Evolutionary conservation across 2,329 filamentous ascomycete genomes (phyloP).

Genomic region (Arthrobotrys musiformis): DNA sequence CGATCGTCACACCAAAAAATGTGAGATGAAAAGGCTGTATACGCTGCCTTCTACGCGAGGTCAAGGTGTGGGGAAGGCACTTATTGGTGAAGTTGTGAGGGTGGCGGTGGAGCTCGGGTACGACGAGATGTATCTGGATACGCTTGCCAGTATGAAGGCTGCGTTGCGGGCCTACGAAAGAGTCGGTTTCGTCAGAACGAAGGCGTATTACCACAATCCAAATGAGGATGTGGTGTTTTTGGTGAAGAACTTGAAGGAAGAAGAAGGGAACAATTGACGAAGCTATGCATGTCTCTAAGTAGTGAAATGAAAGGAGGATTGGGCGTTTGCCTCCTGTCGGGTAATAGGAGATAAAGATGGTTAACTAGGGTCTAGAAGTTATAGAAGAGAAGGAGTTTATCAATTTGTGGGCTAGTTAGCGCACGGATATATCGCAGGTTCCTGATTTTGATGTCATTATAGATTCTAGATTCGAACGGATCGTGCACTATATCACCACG

Average conservation of each 20-base stretch:
- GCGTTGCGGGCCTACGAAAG: slow-evolving; percentile 67
- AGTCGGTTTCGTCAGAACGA: slow-evolving; percentile 68
- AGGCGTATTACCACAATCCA: slow-evolving; percentile 70
- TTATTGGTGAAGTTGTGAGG: slow-evolving; percentile 65
- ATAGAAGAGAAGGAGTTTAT: slow-evolving; percentile 30
- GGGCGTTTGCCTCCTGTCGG: slow-evolving; percentile 7
- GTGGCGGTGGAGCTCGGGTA: slow-evolving; percentile 67
- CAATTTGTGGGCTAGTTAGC: neutral
- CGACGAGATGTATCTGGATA: slow-evolving; percentile 69
- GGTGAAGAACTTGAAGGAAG: slow-evolving; percentile 53
- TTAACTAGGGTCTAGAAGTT: neutral
- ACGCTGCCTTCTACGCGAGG: slow-evolving; percentile 66
- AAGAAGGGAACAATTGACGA: neutral
- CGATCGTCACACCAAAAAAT: slow-evolving; percentile 57
- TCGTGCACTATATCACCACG: slow-evolving; percentile 13
- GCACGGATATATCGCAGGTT: neutral
- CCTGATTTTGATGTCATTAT: neutral
- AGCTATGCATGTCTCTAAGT: neutral
- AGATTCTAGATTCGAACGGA: neutral
- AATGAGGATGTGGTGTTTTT: slow-evolving; percentile 69
- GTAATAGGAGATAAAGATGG: slow-evolving; percentile 10
- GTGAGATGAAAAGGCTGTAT: slow-evolving; percentile 72
- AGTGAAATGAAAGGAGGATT: slow-evolving; percentile 8
- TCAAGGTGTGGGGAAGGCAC: slow-evolving; percentile 65
- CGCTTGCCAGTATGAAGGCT: slow-evolving; percentile 67